phyloP scores from a whole-genome alignment of 306 rosid genomes.

The Mimosa bimucronata region DNA sequence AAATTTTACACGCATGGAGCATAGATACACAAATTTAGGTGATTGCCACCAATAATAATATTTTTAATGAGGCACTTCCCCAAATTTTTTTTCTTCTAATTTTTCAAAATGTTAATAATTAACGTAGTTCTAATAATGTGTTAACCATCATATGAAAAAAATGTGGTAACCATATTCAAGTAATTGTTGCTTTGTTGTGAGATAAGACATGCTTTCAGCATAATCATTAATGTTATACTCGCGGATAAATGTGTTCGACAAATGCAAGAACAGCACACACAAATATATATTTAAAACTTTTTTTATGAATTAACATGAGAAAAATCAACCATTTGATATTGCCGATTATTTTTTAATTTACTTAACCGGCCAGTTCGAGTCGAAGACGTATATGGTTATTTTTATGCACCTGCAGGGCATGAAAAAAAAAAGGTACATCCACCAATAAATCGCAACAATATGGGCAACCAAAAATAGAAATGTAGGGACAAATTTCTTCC shows the following conservation, averaged over 20 bases:
- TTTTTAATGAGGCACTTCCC: no score
- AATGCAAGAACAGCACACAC: not conserved
- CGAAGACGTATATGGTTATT: not conserved
- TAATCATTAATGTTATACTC: no score
- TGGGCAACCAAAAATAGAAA: constrained; percentile 20
- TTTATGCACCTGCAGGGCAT: not conserved
- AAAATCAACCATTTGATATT: not conserved
- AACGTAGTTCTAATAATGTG: not conserved
- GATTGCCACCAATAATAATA: no score
- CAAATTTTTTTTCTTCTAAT: no score
- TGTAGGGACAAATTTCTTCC: constrained; percentile 42
- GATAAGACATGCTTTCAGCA: not conserved
- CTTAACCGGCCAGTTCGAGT: no score
- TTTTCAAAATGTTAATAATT: no score
- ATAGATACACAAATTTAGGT: no score
- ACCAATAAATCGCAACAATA: constrained; percentile 16
- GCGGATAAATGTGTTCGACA: not conserved
- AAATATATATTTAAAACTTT: no score
- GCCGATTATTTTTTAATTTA: not conserved
- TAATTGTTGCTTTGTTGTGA: not conserved
- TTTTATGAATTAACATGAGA: not conserved
- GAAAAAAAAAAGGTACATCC: not conserved
- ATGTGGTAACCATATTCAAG: not conserved
- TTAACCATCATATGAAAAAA: no score
- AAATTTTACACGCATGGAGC: no score